phyloP scores from a whole-genome alignment of 2,329 filamentous ascomycete species.

The Thielaviopsis euricoi region DNA sequence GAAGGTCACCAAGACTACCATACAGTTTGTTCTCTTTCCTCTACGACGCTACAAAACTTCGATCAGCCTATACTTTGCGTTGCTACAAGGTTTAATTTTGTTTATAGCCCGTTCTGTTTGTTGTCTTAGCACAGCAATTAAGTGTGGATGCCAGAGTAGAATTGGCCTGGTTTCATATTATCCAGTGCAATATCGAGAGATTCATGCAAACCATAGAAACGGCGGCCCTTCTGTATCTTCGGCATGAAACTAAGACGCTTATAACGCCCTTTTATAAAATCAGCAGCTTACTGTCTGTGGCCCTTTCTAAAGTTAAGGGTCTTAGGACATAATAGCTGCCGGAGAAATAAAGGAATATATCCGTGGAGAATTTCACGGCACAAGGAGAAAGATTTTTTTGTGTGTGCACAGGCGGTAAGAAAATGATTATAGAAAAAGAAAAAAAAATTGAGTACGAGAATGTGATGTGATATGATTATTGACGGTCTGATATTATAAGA shows the following conservation, averaged over 20 bases:
- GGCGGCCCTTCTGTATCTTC: too few species aligned
- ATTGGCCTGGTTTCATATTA: background rate
- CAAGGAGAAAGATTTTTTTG: background rate
- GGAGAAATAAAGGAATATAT: background rate
- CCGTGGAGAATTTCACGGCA: background rate
- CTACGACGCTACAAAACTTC: background rate
- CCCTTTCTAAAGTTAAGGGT: background rate
- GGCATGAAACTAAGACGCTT: too few species aligned
- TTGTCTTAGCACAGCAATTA: background rate
- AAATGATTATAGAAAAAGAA: too few species aligned
- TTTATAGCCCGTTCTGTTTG: background rate
- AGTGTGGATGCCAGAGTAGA: background rate
- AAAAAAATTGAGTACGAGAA: too few species aligned
- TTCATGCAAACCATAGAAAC: background rate
- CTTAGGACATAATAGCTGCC: too few species aligned
- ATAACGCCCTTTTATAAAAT: too few species aligned
- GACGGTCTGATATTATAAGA: too few species aligned
- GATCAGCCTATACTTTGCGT: background rate
- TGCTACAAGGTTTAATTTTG: too few species aligned
- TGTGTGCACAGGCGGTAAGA: background rate
- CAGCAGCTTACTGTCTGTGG: background rate
- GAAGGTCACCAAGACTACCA: background rate
- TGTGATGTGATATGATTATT: too few species aligned
- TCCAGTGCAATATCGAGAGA: background rate
- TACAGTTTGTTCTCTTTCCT: background rate